Evolutionary conservation across 2,329 filamentous ascomycete genomes (phyloP).

Genomic region (Verticillium zaregamsianum): DNA sequence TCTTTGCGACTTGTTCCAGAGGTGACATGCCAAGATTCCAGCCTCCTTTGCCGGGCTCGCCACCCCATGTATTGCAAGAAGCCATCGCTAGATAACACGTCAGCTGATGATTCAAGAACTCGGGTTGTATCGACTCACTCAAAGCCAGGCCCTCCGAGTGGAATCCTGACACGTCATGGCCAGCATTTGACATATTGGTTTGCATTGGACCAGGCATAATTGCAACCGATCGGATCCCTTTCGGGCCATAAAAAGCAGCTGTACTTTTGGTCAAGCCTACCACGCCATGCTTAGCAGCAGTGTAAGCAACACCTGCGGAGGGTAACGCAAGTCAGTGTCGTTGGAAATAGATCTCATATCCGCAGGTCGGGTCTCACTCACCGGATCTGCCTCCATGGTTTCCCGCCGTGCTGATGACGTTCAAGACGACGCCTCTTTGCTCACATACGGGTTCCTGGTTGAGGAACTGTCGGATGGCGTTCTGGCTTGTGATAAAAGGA

Average conservation of each 20-base stretch:
- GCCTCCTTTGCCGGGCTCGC: neutral
- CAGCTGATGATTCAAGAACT: rapidly evolving
- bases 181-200: conserved; percentile 42
- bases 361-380: neutral
- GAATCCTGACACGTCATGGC: neutral
- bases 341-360: neutral
- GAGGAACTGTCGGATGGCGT: conserved; percentile 44
- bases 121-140: neutral
- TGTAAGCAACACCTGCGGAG: conserved; percentile 42
- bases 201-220: conserved; percentile 48
- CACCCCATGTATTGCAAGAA: conserved; percentile 4
- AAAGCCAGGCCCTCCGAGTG: neutral
- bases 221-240: conserved; percentile 35
- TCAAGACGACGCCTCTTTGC: conserved; percentile 16
- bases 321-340: neutral
- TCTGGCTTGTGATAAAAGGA: conserved; percentile 46
- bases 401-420: conserved; percentile 16
- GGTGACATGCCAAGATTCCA: conserved; percentile 8
- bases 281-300: conserved; percentile 49
- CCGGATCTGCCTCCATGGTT: neutral
- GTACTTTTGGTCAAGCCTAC: conserved; percentile 54
- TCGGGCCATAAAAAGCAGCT: conserved; percentile 48
- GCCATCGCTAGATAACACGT: neutral
- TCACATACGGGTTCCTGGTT: conserved; percentile 24
- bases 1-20: conserved; percentile 6